Evolutionary conservation across 2,329 filamentous ascomycete genomes (phyloP), one percentile per base, ranked within the genome.

Genomic region (Clarireedia paspali): DNA sequence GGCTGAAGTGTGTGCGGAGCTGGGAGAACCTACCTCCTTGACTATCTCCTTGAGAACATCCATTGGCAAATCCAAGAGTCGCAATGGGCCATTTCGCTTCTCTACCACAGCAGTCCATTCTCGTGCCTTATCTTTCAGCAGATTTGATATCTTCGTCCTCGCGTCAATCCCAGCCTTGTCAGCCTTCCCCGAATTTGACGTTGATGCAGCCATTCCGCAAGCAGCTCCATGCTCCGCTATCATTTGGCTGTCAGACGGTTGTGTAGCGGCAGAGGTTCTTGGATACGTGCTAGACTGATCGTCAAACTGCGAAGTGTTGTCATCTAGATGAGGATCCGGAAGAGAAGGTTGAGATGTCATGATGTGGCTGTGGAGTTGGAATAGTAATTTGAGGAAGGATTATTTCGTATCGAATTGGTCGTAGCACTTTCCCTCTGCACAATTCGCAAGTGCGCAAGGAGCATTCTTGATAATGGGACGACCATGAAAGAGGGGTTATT

Each of bases 1-100:
- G 9, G 30, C 3, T 34, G 30, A 12, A 12, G 30, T 34, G 30
- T 12, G 30, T 12, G 30, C 10, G 30, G 30, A 34, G 17, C 30
- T 17, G 17, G 12, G 38, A 24, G 23, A 45, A 64, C 74, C 67
- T 73, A 84, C 87, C 79, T 94, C 85, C 71, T 88, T 87, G 55
- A 92, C 81, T 58, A 94, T 89, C 63, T 89, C 78, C 62, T 87
- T 87, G 45, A 94, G 72, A 20, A 94, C 79, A 67, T 94, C 89
- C 58, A 91, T 76, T 1, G 89, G 89, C 20, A 94, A 76, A 67
- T 91, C 87, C 26, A 94, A 75, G 48, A 94, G 74, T 38, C 77
- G 78, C 58, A 90, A 74, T 24, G 84, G 83, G 40, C 76, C 75
- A 58, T 76, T 77, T 60, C 74, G 76, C 60, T 74, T 76, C 54